Evolutionary conservation across 1,139 yeast genomes (phyloP), one percentile per base, ranked within the genome.

Genomic region (Yamadazyma triangularis): DNA sequence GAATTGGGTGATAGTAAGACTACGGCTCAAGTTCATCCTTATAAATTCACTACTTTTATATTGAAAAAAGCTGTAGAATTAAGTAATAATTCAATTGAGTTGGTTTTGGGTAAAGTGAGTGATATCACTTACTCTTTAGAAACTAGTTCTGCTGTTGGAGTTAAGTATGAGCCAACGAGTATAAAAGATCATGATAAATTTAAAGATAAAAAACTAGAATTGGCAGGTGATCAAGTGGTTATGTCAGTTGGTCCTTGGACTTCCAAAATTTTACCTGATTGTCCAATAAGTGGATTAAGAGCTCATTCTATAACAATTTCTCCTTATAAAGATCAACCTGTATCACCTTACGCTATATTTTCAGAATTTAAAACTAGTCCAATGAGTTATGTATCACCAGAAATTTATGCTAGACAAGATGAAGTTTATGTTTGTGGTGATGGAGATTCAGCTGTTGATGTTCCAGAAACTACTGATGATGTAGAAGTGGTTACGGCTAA

Each of bases 381-480:
- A 15, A 70, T 70, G 33, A 70, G 77, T 31, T 84, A 81, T 55
- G 82, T 82, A 24, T 78, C 91, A 1, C 98, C 98, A 1, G 98
- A 91, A 55, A 79, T 91, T 38, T 91, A 91, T 55, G 96, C 98
- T 8, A 76, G 98, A 51, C 81, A 79, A 50, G 96, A 91, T 58
- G 98, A 91, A 57, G 95, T 91, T 22, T 91, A 89, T 49, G 93
- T 91, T 2, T 91, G 98, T 60, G 98, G 98, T 29, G 98, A 91
- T 58, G 96, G 96, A 26, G 96, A 89, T 51, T 81, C 91, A 1
- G 71, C 83, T 6, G 95, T 84, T 19, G 89, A 86, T 34, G 77
- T 91, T 24, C 98, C 98, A 2, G 96, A 87, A 48, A 83, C 95
- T 0, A 85, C 96, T 0, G 96, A 87, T 51, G 95, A 88, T 44